These are phyloP conservation scores for Cercospora sesami DNA, from an alignment of 2,329 filamentous ascomycete species.

Conservation along the genomic window DNA sequence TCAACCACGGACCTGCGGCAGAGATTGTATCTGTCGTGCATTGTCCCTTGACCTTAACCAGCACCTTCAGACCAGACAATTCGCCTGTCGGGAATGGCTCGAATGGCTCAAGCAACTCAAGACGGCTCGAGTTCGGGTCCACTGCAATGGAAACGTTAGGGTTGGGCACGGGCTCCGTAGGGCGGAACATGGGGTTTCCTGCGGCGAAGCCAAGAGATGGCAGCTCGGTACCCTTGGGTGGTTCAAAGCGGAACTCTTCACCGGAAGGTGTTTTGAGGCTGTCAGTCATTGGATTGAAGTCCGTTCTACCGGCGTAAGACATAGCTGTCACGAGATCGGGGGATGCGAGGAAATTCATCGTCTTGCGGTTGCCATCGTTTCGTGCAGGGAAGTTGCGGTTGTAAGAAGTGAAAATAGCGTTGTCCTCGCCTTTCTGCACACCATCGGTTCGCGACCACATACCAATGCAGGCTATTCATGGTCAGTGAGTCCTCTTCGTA, in stretches of 20 bases:
- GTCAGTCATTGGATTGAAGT: slow-evolving; percentile 95
- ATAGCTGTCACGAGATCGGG: slow-evolving; percentile 97
- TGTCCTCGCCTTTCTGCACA: slow-evolving; percentile 77
- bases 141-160: slow-evolving; percentile 71
- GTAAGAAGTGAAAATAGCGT: slow-evolving; percentile 95
- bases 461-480: slow-evolving; percentile 55
- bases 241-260: slow-evolving; percentile 75
- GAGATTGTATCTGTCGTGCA: slow-evolving; percentile 99
- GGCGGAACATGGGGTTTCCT: slow-evolving; percentile 72
- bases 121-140: slow-evolving; percentile 81
- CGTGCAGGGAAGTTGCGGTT: slow-evolving; percentile 98
- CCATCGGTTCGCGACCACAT: slow-evolving; percentile 94
- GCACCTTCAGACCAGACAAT: slow-evolving; percentile 73
- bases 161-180: slow-evolving; percentile 71
- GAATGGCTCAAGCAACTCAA: slow-evolving; percentile 90
- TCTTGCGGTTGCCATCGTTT: slow-evolving; percentile 93
- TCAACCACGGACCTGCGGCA: slow-evolving; percentile 93
- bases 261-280: slow-evolving; percentile 76
- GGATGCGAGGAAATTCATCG: slow-evolving; percentile 98
- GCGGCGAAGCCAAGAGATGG: slow-evolving; percentile 75
- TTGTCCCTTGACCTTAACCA: slow-evolving; percentile 96
- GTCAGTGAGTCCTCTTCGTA: background rate
- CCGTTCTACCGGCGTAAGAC: slow-evolving; percentile 86
- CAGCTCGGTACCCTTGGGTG: slow-evolving; percentile 64
- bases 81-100: slow-evolving; percentile 73